Evolutionary conservation across 495 filamentous ascomycete genomes (phyloP).

Genomic region (Evernia prunastri): DNA sequence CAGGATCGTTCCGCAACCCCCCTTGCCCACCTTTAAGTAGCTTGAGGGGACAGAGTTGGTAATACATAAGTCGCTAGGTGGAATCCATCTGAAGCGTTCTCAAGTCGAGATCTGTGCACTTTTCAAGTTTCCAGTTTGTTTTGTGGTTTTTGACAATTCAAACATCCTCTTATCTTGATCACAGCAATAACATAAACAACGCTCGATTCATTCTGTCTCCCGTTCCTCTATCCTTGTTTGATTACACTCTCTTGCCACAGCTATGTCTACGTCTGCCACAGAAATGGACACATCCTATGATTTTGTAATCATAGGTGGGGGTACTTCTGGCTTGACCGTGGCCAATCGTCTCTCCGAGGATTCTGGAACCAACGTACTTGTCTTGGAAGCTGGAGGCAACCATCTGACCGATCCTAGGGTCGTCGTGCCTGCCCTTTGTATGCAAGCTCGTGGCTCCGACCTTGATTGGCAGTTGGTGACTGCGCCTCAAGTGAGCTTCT

Average conservation of each 20-base stretch:
- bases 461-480: constrained; percentile 52
- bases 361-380: constrained; percentile 36
- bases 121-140: neutral
- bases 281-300: neutral
- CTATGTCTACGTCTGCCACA: neutral
- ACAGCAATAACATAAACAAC: neutral
- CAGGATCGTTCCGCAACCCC: too few relatives aligned
- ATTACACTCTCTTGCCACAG: neutral
- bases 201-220: neutral
- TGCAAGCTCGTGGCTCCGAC: constrained; percentile 40
- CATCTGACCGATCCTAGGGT: constrained; percentile 41
- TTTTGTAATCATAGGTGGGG: constrained; percentile 25
- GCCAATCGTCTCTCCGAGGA: constrained; percentile 42
- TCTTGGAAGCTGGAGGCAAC: constrained; percentile 33
- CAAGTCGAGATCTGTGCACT: neutral
- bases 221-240: neutral
- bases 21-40: too few relatives aligned
- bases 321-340: constrained; percentile 24
- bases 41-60: too few relatives aligned
- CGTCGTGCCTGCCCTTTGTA: constrained; percentile 41
- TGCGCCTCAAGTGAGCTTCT: constrained; percentile 39
- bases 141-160: neutral
- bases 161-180: neutral
- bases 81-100: neutral
- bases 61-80: neutral